Conservation (phyloP, 371 early-diverging fungal genomes). For the Dentiscutata heterogama region DNA sequence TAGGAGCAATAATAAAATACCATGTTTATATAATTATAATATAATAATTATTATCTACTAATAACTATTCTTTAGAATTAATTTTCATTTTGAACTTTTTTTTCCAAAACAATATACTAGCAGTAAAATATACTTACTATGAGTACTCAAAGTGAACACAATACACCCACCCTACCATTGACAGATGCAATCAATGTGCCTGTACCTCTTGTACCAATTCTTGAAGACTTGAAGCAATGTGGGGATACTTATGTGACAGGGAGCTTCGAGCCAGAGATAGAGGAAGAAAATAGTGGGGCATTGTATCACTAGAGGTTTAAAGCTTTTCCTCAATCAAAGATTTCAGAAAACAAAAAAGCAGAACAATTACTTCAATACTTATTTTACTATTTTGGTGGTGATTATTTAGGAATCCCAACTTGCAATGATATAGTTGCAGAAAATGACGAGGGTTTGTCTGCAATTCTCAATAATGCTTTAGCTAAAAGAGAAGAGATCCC, state of each 20-base stretch:
- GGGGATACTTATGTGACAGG: too few species aligned
- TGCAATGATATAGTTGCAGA: too few species aligned
- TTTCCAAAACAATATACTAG: too few species aligned
- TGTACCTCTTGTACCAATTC: not conserved
- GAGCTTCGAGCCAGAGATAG: slow-evolving; percentile 13
- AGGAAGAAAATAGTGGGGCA: slow-evolving; percentile 24
- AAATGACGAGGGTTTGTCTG: not conserved
- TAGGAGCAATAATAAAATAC: slow-evolving; percentile 18
- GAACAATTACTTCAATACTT: not conserved
- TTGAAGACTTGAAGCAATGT: too few species aligned
- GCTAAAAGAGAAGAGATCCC: slow-evolving; percentile 8
- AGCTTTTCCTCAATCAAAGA: slow-evolving; percentile 41
- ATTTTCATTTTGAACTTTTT: too few species aligned
- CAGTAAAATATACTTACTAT: too few species aligned
- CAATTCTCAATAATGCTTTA: not conserved
- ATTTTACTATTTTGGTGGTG: slow-evolving; percentile 10
- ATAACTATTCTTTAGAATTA: not conserved
- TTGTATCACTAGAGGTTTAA: slow-evolving; percentile 5
- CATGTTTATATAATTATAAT: too few species aligned
- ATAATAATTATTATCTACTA: not conserved
- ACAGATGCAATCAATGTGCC: not conserved
- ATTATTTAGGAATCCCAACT: too few species aligned
- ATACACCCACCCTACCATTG: too few species aligned
- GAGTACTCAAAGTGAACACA: too few species aligned
- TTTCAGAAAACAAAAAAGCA: slow-evolving; percentile 35